Percentiles rank a stretch among this genome's conserved stretches.
phyloP scores from a whole-genome alignment of 768 basidiomycete genomes.

The Leccinum fibrillosum region DNA sequence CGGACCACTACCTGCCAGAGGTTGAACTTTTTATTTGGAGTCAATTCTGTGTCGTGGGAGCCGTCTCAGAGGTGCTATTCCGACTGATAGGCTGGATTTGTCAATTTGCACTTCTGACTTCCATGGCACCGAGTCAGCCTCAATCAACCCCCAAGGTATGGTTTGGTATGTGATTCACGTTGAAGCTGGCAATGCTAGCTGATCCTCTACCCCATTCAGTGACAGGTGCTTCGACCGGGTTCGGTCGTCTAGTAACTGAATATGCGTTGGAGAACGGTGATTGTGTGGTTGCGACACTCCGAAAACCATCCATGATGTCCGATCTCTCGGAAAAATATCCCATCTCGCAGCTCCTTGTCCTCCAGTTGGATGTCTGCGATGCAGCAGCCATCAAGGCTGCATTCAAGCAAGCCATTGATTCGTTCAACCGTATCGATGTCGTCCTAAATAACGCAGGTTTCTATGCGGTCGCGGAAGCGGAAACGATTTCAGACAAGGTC shows the following conservation, averaged over 20 bases:
- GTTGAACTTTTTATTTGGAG: too few relatives aligned
- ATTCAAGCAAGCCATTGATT: slow-evolving; percentile 32
- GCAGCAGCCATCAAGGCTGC: slow-evolving; percentile 31
- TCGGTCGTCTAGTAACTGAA: slow-evolving; percentile 37
- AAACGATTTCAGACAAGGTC: slow-evolving; percentile 81
- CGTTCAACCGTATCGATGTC: slow-evolving; percentile 42
- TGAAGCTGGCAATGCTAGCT: not conserved
- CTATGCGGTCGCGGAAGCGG: slow-evolving; percentile 50
- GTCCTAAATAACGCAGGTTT: slow-evolving; percentile 45
- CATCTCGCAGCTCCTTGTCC: slow-evolving; percentile 34
- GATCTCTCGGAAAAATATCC: slow-evolving; percentile 31
- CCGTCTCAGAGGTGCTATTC: not conserved
- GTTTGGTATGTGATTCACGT: slow-evolving; percentile 16
- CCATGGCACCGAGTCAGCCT: not conserved
- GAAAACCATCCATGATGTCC: slow-evolving; percentile 35
- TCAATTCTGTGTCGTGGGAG: not conserved
- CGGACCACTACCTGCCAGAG: too few relatives aligned
- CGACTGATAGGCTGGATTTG: not conserved
- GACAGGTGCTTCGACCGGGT: slow-evolving; percentile 40
- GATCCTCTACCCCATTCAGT: slow-evolving; percentile 27
- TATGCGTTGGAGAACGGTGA: slow-evolving; percentile 37
- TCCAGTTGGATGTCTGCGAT: slow-evolving; percentile 41
- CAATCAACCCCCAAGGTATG: slow-evolving; percentile 16
- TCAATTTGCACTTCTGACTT: not conserved
- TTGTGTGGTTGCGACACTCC: slow-evolving; percentile 42